Conservation (phyloP, 2,329 filamentous ascomycete species). For the Acrodontium crateriforme region DNA sequence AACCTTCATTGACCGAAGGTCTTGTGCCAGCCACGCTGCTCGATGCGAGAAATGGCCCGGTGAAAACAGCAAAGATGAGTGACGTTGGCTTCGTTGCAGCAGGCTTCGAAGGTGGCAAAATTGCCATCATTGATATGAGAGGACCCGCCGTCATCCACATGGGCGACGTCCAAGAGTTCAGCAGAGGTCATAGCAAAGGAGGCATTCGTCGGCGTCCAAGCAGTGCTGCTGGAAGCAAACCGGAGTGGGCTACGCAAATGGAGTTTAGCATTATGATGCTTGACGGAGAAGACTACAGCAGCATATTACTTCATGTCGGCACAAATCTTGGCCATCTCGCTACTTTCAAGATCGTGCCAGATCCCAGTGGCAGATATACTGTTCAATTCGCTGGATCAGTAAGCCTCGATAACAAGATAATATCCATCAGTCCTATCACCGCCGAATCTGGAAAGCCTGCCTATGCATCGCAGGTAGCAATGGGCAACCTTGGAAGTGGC, state of each 20-base stretch:
- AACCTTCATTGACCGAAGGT: constrained; percentile 62
- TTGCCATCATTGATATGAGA: constrained; percentile 76
- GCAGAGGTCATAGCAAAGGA: constrained; percentile 60
- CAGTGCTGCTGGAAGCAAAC: constrained; percentile 30
- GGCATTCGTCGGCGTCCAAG: constrained; percentile 48
- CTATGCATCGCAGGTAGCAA: constrained; percentile 56
- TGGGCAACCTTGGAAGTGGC: constrained; percentile 65
- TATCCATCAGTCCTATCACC: constrained; percentile 68
- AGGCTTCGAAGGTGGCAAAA: constrained; percentile 67
- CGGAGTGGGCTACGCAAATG: constrained; percentile 66
- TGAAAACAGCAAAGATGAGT: constrained; percentile 70
- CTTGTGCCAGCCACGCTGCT: constrained; percentile 68
- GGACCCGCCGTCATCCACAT: constrained; percentile 75
- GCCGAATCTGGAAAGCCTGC: constrained; percentile 64
- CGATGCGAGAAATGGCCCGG: constrained; percentile 67
- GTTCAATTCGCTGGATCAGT: constrained; percentile 57
- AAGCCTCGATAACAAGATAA: constrained; percentile 51
- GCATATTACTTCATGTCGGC: constrained; percentile 82
- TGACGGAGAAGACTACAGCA: constrained; percentile 89
- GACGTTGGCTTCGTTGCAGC: constrained; percentile 84
- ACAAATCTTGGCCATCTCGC: constrained; percentile 71
- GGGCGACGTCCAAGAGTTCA: constrained; percentile 56
- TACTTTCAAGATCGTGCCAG: constrained; percentile 82
- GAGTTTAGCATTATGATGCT: constrained; percentile 91
- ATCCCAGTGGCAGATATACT: constrained; percentile 52